Evolutionary conservation across 2,329 filamentous ascomycete species (phyloP), one percentile per base, ranked within the genome.

Genomic region (Fusarium neocosmosporiellum): DNA sequence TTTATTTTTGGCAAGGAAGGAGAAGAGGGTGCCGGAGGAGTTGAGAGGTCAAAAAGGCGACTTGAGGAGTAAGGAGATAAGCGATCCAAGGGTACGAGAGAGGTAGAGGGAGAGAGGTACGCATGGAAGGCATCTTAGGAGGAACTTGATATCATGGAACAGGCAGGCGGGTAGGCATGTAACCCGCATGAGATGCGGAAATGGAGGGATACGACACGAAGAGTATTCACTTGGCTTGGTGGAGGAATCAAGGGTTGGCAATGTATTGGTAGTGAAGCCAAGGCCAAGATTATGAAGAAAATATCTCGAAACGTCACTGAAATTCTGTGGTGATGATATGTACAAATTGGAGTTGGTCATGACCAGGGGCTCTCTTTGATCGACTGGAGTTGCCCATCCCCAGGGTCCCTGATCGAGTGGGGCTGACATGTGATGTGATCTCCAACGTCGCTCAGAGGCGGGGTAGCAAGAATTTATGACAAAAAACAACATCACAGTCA

Each of bases 271-370:
- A 36, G 46, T 29, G 46, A 54, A 66, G 57, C 59, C 31, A 59
- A 58, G 36, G n/a, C 55, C 24, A 59, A 64, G 27, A 55, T 59
- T 27, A 59, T 37, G 69, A 65, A 72, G n/a, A 24, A 41, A 50
- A 54, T 10, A 29, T 33, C 14, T 36, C 7, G 13, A 9, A 14
- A 37, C 31, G 8, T n/a, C n/a, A 13, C 5, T 46, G n/a, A 11
- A 20, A 20, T 13, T 36, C 10, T n/a, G 24, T 31, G 46, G 27
- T 50, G 46, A 50, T 14, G 9, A 18, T 50, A 22, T 43, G 36
- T n/a, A 9, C 7, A 50, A 31, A 27, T 31, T 50, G 46, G 10
- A n/a, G 46, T 50, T 31, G 46, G 14, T 50, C 27, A 50, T 29
- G 24, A 31, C 46, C 7, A 8, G 18, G 24, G 18, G 3, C 24